Percentiles rank a stretch among this genome's conserved stretches.
These are phyloP conservation scores for Rhodamnia argentea DNA, from an alignment of 345 rosid genomes.

Conservation along the genomic window DNA sequence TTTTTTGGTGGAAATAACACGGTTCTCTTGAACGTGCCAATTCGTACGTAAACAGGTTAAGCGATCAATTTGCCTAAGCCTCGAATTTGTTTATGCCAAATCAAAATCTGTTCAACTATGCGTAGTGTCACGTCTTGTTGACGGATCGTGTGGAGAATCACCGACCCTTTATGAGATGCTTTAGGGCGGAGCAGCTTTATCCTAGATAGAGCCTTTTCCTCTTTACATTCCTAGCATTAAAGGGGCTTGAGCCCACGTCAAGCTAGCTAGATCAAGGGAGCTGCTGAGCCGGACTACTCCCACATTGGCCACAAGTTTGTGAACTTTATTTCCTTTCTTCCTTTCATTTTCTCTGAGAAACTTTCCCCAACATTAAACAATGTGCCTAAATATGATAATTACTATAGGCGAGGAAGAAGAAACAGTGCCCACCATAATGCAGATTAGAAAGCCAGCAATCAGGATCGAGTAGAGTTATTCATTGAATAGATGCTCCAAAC, in stretches of 20 bases:
- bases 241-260: background rate
- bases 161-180: background rate
- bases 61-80: background rate
- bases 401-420: background rate
- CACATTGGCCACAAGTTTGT: background rate
- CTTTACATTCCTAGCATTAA: background rate
- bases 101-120: background rate
- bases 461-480: background rate
- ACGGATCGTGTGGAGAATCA: background rate
- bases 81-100: background rate
- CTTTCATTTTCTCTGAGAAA: background rate
- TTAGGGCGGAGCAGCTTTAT: background rate
- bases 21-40: background rate
- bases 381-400: background rate
- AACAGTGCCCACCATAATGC: background rate
- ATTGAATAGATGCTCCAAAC: background rate
- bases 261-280: background rate
- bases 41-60: background rate
- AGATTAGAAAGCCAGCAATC: background rate
- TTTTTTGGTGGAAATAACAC: no score
- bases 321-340: background rate
- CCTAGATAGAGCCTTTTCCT: background rate
- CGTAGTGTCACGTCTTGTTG: background rate
- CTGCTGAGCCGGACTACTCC: background rate
- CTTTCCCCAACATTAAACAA: background rate